Evolutionary conservation across 108 stramenopile species (phyloP).

Genomic region (Cylindrotheca fusiformis): DNA sequence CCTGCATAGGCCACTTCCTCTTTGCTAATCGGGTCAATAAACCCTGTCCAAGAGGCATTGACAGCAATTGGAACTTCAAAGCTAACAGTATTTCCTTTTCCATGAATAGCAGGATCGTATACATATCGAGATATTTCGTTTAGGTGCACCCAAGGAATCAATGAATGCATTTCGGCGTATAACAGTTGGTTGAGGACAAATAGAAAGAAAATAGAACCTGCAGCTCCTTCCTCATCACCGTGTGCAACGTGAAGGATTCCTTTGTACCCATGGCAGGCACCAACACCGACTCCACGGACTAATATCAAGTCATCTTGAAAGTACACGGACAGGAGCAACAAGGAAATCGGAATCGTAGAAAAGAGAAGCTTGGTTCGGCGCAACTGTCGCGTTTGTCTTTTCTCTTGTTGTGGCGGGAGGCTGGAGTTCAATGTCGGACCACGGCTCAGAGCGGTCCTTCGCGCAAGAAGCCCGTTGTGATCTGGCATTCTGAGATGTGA

Average conservation of each 20-base stretch:
- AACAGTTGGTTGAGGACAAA: constrained; percentile 40
- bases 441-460: no score
- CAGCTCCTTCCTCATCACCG: constrained; percentile 19
- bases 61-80: not conserved
- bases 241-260: constrained; percentile 38
- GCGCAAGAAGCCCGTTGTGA: no score
- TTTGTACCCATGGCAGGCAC: constrained; percentile 25
- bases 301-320: no score
- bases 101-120: constrained; percentile 38
- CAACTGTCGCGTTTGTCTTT: no score
- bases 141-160: constrained; percentile 46
- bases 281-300: no score
- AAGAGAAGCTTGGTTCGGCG: no score
- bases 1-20: constrained; percentile 16
- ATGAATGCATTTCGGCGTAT: constrained; percentile 41
- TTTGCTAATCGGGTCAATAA: not conserved
- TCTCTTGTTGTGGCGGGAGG: no score
- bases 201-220: constrained; percentile 34
- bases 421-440: no score
- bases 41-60: not conserved
- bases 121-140: constrained; percentile 19
- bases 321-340: no score
- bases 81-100: not conserved
- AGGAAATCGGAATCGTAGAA: no score
- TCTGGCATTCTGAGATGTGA: no score